Evolutionary conservation across 257 asterid genomes (phyloP).

Genomic region (Prunella vulgaris): DNA sequence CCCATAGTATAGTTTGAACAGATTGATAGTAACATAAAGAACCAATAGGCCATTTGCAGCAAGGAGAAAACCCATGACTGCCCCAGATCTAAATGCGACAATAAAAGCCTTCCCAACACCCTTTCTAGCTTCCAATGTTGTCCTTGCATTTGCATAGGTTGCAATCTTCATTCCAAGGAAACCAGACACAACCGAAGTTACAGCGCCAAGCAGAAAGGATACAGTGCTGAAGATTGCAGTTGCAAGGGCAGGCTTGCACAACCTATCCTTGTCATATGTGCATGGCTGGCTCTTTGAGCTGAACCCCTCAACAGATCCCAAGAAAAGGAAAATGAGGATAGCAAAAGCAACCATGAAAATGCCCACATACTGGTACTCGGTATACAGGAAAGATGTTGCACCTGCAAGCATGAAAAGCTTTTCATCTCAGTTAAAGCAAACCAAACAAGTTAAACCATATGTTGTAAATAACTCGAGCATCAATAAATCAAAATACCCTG

Average conservation of each 20-base stretch:
- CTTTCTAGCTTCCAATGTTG: slow-evolving; percentile 89
- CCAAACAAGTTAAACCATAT: background rate
- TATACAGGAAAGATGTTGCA: slow-evolving; percentile 78
- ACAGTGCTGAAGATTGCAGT: slow-evolving; percentile 65
- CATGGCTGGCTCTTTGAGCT: slow-evolving; percentile 57
- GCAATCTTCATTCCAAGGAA: slow-evolving; percentile 98
- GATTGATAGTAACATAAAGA: slow-evolving; percentile 67
- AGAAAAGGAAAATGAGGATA: slow-evolving; percentile 73
- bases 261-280: slow-evolving; percentile 43
- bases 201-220: background rate
- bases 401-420: slow-evolving; percentile 41
- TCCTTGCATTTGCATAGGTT: slow-evolving; percentile 93
- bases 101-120: slow-evolving; percentile 82
- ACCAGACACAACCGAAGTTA: slow-evolving; percentile 45
- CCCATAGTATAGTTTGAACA: slow-evolving; percentile 80
- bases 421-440: background rate
- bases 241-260: slow-evolving; percentile 72
- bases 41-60: slow-evolving; percentile 93
- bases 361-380: slow-evolving; percentile 76
- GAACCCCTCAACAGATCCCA: slow-evolving; percentile 86
- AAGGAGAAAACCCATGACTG: slow-evolving; percentile 98
- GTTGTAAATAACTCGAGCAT: background rate
- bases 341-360: slow-evolving; percentile 87
- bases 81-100: slow-evolving; percentile 70
- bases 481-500: background rate